Conservation (phyloP, 2,329 filamentous ascomycete species). For the Aotearoamyces nothofagi region DNA sequence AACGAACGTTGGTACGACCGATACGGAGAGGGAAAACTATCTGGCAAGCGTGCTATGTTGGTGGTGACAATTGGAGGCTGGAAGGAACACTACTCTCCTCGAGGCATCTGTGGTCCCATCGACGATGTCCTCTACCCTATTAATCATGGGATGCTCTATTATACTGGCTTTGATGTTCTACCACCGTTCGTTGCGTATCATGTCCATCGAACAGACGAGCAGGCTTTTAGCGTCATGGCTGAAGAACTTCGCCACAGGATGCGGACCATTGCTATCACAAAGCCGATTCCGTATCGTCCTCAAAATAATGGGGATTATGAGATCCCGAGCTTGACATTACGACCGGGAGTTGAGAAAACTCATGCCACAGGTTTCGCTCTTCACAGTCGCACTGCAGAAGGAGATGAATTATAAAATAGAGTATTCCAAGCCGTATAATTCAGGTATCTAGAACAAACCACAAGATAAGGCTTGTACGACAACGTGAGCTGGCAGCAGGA, state of each 20-base stretch:
- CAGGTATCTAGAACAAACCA: too few species aligned
- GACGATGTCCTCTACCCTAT: conserved; percentile 5
- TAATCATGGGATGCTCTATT: conserved; percentile 6
- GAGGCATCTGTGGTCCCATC: conserved; percentile 4
- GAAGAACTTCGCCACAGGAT: background rate
- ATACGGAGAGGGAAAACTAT: conserved; percentile 5
- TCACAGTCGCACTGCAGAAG: too few species aligned
- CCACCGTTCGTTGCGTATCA: conserved; percentile 4
- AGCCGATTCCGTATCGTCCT: conserved; percentile 5
- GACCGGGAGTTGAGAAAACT: too few species aligned
- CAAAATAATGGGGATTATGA: conserved; percentile 5
- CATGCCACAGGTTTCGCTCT: too few species aligned
- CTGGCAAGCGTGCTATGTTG: conserved; percentile 4
- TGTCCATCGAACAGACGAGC: conserved; percentile 1
- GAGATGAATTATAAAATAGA: too few species aligned
- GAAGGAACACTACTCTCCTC: conserved; percentile 4
- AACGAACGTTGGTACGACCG: conserved; percentile 4
- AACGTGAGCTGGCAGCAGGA: too few species aligned
- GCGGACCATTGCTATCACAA: conserved; percentile 1
- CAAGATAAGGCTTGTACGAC: too few species aligned
- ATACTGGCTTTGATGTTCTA: conserved; percentile 4
- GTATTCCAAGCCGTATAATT: too few species aligned
- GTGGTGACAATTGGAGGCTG: conserved; percentile 4
- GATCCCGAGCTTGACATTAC: too few species aligned
- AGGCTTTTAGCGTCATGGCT: background rate